Evolutionary conservation across 129 eudicot species (phyloP), one percentile per base, ranked within the genome.

Genomic region (Flaveria sonorensis): DNA sequence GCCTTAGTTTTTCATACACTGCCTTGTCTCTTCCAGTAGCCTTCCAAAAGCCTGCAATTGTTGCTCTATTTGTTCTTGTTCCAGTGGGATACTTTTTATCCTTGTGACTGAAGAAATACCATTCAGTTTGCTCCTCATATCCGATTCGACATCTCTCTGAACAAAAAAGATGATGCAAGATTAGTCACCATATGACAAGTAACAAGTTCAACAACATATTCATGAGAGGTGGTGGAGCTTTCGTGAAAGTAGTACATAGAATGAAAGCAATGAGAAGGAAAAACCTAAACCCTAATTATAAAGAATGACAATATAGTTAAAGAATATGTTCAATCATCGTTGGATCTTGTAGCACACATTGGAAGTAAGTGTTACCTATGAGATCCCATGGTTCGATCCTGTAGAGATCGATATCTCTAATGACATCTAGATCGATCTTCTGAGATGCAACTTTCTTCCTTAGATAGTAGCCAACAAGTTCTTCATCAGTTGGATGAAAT

Each of bases 1-100:
- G 89, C 76, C 89, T 92, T 8, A 75, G 43, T 65, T 86, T 88
- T 59, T 92, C 93, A 46, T 88, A 92, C 51, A 92, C 98, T 1
- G 96, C 88, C 79, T 92, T 92, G 75, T 92, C 98, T 88, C 98
- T 83, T 6, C 98, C 98, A 0, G 98, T 92, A 11, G 98, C 98
- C 77, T 92, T 92, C 98, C 98, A 92, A 78, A 92, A 92, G 68
- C 98, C 98, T 0, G 93, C 92, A 72, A 92, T 81, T 30, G 98
- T 92, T 39, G 98, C 98, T 70, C 98, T 77, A 66, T 92, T 92
- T 7, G 98, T 92, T 78, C 98, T 88, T 7, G 98, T 92, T 30
- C 98, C 98, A 0, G 96, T 89, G 1, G 96, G 97, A 78, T 92
- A 92, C 81, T 92, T 92, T 67, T 92, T 92, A 75, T 92, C 97